phyloP scores from a whole-genome alignment of 2,329 filamentous ascomycete genomes.

The Aureobasidium namibiae region DNA sequence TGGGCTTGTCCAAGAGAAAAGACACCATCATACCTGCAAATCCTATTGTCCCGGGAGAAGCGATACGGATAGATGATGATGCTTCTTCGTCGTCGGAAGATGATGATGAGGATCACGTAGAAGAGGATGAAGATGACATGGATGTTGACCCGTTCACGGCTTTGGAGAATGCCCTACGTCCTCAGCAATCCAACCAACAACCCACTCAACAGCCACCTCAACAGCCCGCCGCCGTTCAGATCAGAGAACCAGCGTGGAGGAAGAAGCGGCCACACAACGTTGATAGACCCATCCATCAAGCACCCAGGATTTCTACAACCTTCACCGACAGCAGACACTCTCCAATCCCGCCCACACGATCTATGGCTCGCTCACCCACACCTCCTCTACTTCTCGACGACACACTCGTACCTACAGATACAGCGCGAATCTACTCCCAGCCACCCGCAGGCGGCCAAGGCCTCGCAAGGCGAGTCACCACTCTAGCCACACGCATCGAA shows the following conservation, averaged over 20 bases:
- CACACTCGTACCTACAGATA: background rate
- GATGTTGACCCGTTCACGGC: background rate
- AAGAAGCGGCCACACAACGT: background rate
- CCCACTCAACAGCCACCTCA: too few species aligned
- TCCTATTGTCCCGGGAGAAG: background rate
- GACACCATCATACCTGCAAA: background rate
- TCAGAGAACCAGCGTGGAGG: background rate
- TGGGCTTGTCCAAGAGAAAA: constrained; percentile 1
- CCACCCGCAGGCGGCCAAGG: background rate
- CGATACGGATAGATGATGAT: background rate
- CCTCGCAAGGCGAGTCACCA: constrained; percentile 1
- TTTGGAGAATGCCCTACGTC: background rate
- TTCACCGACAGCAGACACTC: constrained; percentile 1
- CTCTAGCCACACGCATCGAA: background rate
- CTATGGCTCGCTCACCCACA: background rate
- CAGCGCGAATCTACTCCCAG: background rate
- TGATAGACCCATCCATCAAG: background rate
- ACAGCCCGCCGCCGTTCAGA: background rate
- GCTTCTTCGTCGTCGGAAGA: background rate
- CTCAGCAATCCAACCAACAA: background rate
- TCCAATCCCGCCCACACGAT: background rate
- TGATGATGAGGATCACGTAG: background rate
- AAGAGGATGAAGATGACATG: background rate
- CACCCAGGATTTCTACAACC: background rate
- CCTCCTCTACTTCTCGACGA: background rate